phyloP scores from a whole-genome alignment of 768 basidiomycete genomes.

The Boletus sensibilis region DNA sequence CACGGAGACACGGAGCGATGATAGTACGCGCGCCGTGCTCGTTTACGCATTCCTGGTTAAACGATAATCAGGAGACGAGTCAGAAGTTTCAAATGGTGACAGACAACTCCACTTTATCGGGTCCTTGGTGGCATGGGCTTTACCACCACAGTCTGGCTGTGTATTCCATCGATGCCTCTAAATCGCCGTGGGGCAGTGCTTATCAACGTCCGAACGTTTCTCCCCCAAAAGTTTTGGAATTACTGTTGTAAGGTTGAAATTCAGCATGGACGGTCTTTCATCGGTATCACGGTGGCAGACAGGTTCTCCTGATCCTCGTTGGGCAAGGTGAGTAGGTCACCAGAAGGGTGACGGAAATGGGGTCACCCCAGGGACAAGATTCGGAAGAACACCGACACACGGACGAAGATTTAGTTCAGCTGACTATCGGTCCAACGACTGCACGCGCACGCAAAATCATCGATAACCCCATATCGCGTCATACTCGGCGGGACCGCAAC shows the following conservation, averaged over 20 bases:
- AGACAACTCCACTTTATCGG: not conserved
- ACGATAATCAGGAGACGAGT: not conserved
- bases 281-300: not conserved
- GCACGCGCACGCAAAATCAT: not conserved
- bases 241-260: not conserved
- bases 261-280: not conserved
- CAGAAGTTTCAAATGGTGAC: not conserved
- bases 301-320: not conserved
- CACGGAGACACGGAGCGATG: not conserved
- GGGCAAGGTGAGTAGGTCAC: too few relatives aligned
- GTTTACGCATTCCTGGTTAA: not conserved
- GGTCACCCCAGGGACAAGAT: not conserved
- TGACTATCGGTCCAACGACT: not conserved
- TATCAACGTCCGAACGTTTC: not conserved
- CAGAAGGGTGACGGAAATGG: not conserved
- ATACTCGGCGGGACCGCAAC: not conserved
- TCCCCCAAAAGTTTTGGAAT: not conserved
- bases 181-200: conserved; percentile 4
- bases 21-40: not conserved
- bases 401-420: too few relatives aligned
- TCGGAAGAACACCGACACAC: not conserved
- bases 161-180: not conserved
- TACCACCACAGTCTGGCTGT: not conserved
- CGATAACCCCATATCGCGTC: not conserved
- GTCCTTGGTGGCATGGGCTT: not conserved